These are phyloP conservation scores for Scenedesmus sp. DNA, from an alignment of 163 green algal genomes.

Conservation along the genomic window DNA sequence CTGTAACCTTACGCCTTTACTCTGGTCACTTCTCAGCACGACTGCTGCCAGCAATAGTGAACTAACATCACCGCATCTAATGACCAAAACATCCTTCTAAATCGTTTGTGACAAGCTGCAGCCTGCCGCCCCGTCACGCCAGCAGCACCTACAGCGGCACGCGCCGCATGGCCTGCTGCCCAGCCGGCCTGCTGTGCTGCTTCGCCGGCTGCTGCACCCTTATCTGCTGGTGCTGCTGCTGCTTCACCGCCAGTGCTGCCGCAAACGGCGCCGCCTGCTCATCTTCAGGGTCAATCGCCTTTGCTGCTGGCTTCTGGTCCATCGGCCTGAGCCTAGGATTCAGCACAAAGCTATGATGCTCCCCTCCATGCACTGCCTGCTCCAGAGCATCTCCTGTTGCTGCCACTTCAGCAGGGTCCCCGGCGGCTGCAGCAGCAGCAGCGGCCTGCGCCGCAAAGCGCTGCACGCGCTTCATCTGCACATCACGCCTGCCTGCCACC, in stretches of 20 bases:
- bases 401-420: background rate
- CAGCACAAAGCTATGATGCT: background rate
- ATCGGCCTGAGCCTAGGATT: conserved; percentile 13
- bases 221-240: conserved; percentile 14
- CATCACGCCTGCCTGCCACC: background rate
- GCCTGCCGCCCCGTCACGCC: background rate
- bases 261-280: background rate
- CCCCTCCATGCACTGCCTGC: too few relatives aligned
- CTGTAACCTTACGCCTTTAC: too few relatives aligned
- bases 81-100: too few relatives aligned
- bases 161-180: background rate
- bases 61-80: too few relatives aligned
- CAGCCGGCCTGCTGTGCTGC: background rate
- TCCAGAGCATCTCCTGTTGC: background rate
- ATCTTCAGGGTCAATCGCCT: conserved; percentile 10
- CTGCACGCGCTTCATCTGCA: conserved; percentile 21
- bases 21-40: too few relatives aligned
- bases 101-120: background rate
- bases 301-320: conserved; percentile 24
- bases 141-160: background rate
- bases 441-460: background rate
- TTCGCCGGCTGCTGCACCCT: background rate
- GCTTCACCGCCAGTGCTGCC: conserved; percentile 6
- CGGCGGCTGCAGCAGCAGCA: background rate
- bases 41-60: too few relatives aligned